These are phyloP conservation scores for Aspergillus bertholletiae DNA, from an alignment of 495 filamentous ascomycete species.

Conservation along the genomic window DNA sequence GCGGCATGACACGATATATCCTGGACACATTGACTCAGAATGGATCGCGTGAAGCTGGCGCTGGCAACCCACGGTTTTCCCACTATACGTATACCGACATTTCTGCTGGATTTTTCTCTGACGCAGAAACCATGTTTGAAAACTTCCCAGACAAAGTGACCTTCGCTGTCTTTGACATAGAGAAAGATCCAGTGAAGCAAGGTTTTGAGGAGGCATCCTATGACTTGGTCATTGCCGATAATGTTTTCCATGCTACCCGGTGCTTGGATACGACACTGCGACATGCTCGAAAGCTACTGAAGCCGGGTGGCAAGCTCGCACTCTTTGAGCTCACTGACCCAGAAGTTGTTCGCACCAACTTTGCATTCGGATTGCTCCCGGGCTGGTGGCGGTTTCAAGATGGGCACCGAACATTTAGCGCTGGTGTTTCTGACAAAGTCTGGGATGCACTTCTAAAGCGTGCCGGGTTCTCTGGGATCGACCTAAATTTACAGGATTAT, in stretches of 20 bases:
- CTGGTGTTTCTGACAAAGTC: too few relatives aligned
- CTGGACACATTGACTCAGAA: neutral
- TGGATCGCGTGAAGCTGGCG: neutral
- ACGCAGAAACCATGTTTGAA: neutral
- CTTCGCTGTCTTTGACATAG: neutral
- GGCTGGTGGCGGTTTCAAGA: neutral
- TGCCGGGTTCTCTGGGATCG: too few relatives aligned
- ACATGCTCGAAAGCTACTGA: conserved; percentile 26
- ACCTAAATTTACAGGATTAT: too few relatives aligned
- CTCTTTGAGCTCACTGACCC: conserved; percentile 13
- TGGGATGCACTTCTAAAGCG: too few relatives aligned
- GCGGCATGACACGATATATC: neutral
- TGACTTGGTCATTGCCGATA: neutral
- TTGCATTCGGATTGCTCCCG: neutral
- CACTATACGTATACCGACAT: neutral
- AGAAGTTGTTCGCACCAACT: neutral
- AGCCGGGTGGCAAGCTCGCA: conserved; percentile 15
- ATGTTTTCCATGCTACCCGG: conserved; percentile 37
- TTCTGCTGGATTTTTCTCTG: neutral
- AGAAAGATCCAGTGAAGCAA: neutral
- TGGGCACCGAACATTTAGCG: neutral
- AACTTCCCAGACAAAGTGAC: neutral
- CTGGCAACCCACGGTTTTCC: neutral
- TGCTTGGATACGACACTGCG: conserved; percentile 29
- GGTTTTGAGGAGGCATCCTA: neutral